phyloP scores from a whole-genome alignment of 495 filamentous ascomycete genomes.

The Staphylotrichum tortipilum region DNA sequence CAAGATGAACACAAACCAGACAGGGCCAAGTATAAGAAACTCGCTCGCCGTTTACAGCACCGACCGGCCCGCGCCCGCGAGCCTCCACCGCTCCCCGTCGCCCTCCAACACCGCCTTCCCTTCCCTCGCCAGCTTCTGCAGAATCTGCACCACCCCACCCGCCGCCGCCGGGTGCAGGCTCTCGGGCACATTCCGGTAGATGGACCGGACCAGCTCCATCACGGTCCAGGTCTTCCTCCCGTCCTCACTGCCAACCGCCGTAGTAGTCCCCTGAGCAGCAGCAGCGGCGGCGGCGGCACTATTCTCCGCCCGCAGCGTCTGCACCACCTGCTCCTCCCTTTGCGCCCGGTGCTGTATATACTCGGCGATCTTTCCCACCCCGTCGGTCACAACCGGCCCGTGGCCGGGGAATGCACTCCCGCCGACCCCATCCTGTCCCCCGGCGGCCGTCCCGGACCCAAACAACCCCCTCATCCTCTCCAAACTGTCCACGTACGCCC shows the following conservation, averaged over 20 bases:
- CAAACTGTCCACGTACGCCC: slow-evolving; percentile 62
- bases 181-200: slow-evolving; percentile 73
- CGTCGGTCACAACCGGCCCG: slow-evolving; percentile 64
- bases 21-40: too few species aligned
- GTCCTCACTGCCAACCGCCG: slow-evolving; percentile 20
- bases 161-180: slow-evolving; percentile 66
- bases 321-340: slow-evolving; percentile 74
- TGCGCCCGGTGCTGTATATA: slow-evolving; percentile 74
- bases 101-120: slow-evolving; percentile 47
- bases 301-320: slow-evolving; percentile 52
- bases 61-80: slow-evolving; percentile 27
- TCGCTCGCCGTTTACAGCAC: slow-evolving; percentile 34
- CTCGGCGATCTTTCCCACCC: slow-evolving; percentile 55
- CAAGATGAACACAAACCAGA: too few species aligned
- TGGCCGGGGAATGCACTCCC: slow-evolving; percentile 86
- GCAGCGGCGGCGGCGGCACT: too few species aligned
- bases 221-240: slow-evolving; percentile 58
- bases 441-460: too few species aligned
- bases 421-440: not conserved
- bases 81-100: slow-evolving; percentile 45
- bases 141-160: slow-evolving; percentile 56
- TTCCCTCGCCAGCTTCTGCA: slow-evolving; percentile 61
- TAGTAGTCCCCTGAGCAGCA: not conserved
- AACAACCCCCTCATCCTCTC: slow-evolving; percentile 59
- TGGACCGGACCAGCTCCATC: slow-evolving; percentile 74